Percentiles rank a stretch among this genome's conserved stretches.
Conservation (phyloP, 1,284 basidiomycete genomes). For the Ceratobasidium sp. region DNA sequence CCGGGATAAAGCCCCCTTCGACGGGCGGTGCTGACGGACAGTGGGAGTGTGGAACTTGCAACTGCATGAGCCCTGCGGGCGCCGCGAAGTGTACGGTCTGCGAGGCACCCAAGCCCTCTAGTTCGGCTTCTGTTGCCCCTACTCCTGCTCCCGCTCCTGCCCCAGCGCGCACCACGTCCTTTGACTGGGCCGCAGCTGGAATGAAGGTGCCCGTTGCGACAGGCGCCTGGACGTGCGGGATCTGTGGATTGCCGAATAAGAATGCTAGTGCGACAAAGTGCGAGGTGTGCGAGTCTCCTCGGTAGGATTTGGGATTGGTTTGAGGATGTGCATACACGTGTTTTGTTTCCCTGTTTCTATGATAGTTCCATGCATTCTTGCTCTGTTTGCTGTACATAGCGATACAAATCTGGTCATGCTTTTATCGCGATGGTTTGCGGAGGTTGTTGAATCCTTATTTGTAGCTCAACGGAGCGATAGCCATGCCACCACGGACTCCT, state of each 20-base stretch:
- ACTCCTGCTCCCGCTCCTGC: slow-evolving; percentile 31
- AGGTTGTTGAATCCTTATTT: too few relatives aligned
- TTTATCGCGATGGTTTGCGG: background rate
- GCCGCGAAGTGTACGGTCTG: slow-evolving; percentile 48
- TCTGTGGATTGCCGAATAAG: slow-evolving; percentile 37
- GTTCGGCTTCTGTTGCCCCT: slow-evolving; percentile 18
- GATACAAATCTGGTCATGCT: slow-evolving; percentile 10
- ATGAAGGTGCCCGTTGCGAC: slow-evolving; percentile 28
- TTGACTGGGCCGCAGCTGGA: slow-evolving; percentile 47
- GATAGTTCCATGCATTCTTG: background rate
- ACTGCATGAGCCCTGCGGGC: slow-evolving; percentile 44
- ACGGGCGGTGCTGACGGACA: background rate
- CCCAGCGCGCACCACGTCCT: slow-evolving; percentile 28
- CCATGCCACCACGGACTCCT: too few relatives aligned
- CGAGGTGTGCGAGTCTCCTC: slow-evolving; percentile 38
- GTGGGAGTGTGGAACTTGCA: slow-evolving; percentile 46
- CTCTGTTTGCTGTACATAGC: slow-evolving; percentile 21
- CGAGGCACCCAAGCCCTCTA: slow-evolving; percentile 44
- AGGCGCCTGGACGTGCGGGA: slow-evolving; percentile 45
- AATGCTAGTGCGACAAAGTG: slow-evolving; percentile 40
- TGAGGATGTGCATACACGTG: background rate
- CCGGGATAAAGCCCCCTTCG: slow-evolving; percentile 14
- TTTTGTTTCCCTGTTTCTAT: slow-evolving; percentile 2
- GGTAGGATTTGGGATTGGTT: slow-evolving; percentile 9
- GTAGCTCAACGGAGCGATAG: too few relatives aligned